Conservation (phyloP, 352 stramenopile genomes). For the Globisporangium carolinianum region DNA sequence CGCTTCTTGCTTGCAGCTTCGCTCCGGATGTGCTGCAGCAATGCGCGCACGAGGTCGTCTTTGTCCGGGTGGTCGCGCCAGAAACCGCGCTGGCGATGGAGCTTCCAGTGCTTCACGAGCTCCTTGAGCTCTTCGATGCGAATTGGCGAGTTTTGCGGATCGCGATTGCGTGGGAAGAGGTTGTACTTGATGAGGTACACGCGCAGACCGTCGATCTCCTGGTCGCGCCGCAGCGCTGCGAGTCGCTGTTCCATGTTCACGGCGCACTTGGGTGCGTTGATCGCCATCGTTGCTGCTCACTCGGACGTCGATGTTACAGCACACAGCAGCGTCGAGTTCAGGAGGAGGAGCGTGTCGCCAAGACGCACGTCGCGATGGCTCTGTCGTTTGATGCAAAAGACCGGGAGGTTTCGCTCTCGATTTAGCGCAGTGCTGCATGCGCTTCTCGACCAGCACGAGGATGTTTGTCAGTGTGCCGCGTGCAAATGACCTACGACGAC, state of each 20-base stretch:
- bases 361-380: too few species aligned
- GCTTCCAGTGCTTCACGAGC: conserved; percentile 88
- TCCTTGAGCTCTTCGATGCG: conserved; percentile 88
- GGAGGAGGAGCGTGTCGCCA: too few species aligned
- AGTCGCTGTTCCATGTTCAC: conserved; percentile 85
- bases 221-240: conserved; percentile 62
- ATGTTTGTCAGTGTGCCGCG: too few species aligned
- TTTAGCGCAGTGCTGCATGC: too few species aligned
- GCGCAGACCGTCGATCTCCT: conserved; percentile 78
- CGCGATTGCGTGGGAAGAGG: conserved; percentile 75
- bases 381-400: too few species aligned
- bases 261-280: conserved; percentile 75
- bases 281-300: conserved; percentile 29
- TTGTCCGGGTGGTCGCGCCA: conserved; percentile 88
- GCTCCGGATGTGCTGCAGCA: conserved; percentile 81
- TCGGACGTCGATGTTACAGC: too few species aligned
- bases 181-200: conserved; percentile 87
- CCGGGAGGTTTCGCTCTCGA: too few species aligned
- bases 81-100: conserved; percentile 85
- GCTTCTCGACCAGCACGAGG: too few species aligned
- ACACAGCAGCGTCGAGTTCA: too few species aligned
- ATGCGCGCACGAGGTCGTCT: conserved; percentile 81
- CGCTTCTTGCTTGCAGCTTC: conserved; percentile 77
- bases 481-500: too few species aligned
- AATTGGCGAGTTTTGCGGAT: conserved; percentile 83